A percentile compares a stretch with the other conserved stretches of the same genome.
Evolutionary conservation across 768 basidiomycete species (phyloP).

Genomic region (Termitomyces sp.): DNA sequence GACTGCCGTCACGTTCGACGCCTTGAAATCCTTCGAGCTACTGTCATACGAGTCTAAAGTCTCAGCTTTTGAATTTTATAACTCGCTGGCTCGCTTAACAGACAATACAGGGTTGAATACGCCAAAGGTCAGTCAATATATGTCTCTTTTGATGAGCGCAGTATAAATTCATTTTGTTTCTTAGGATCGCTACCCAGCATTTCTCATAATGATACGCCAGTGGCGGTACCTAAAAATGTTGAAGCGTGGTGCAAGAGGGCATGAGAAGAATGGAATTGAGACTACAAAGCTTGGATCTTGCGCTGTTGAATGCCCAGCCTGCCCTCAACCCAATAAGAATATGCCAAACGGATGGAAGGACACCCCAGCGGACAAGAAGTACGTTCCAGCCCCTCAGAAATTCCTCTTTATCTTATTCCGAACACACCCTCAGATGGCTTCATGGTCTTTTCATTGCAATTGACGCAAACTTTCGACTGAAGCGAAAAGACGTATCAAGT

Average conservation of each 20-base stretch:
- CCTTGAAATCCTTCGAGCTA: constrained; percentile 9
- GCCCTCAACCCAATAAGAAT: constrained; percentile 22
- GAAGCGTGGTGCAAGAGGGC: constrained; percentile 12
- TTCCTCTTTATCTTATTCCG: neutral
- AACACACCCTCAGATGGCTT: constrained; percentile 12
- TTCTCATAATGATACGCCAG: constrained; percentile 11
- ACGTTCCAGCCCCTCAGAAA: neutral
- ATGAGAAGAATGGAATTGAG: constrained; percentile 11
- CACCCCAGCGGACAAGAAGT: constrained; percentile 9
- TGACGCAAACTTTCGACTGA: constrained; percentile 32
- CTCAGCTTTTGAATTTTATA: constrained; percentile 10
- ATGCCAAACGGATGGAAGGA: constrained; percentile 19
- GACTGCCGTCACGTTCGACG: constrained; percentile 10
- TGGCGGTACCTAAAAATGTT: constrained; percentile 15
- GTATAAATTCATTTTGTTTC: too few relatives aligned
- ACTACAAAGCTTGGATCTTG: constrained; percentile 14
- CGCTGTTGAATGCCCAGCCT: constrained; percentile 25
- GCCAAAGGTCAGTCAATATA: constrained; percentile 5
- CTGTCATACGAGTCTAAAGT: constrained; percentile 11
- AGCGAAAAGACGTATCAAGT: constrained; percentile 22
- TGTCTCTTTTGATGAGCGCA: too few relatives aligned
- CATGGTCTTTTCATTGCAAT: constrained; percentile 25
- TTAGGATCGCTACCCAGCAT: constrained; percentile 11
- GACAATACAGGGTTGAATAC: constrained; percentile 10
- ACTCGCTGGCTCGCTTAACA: constrained; percentile 2